A percentile compares a stretch with the other conserved stretches of the same genome.
Evolutionary conservation across 805 yeast species (phyloP).

Genomic region (Saccharomycopsis lassenensis): DNA sequence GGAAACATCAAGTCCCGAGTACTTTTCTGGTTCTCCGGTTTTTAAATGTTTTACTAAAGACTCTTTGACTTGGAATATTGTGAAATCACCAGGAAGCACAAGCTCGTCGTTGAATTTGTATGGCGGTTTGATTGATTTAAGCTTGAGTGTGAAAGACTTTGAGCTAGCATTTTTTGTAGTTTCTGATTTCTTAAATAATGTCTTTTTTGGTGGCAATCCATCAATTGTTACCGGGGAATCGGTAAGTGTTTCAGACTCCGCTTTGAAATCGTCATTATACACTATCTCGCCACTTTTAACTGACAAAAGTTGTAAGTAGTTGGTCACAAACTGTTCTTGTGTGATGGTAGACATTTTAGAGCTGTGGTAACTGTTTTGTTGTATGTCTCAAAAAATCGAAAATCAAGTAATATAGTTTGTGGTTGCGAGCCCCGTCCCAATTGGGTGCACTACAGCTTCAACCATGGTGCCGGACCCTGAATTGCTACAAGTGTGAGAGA

Average conservation of each 20-base stretch:
- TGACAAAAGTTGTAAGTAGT: conserved; percentile 14
- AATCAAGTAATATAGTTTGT: too few species aligned
- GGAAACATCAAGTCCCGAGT: not conserved
- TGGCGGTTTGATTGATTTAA: conserved; percentile 17
- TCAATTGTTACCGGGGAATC: conserved; percentile 13
- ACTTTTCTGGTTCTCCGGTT: not conserved
- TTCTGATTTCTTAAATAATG: conserved; percentile 1
- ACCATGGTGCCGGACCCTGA: too few species aligned
- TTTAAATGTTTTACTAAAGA: conserved; percentile 4
- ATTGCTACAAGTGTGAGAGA: too few species aligned
- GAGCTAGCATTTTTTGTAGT: not conserved
- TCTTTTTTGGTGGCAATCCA: conserved; percentile 7
- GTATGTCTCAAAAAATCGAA: too few species aligned
- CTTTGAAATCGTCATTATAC: conserved; percentile 8
- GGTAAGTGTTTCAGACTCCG: conserved; percentile 3
- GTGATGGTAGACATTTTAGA: conserved; percentile 7
- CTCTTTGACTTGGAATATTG: conserved; percentile 15
- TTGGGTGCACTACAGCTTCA: too few species aligned
- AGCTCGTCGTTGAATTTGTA: conserved; percentile 11
- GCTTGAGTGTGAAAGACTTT: conserved; percentile 4
- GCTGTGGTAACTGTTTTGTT: too few species aligned
- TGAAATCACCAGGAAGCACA: conserved; percentile 2
- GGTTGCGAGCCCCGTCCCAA: too few species aligned
- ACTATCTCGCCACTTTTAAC: conserved; percentile 7
- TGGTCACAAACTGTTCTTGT: conserved; percentile 7